These are phyloP conservation scores for Emericellopsis cladophorae DNA, from an alignment of 2,329 filamentous ascomycete species.

Conservation along the genomic window DNA sequence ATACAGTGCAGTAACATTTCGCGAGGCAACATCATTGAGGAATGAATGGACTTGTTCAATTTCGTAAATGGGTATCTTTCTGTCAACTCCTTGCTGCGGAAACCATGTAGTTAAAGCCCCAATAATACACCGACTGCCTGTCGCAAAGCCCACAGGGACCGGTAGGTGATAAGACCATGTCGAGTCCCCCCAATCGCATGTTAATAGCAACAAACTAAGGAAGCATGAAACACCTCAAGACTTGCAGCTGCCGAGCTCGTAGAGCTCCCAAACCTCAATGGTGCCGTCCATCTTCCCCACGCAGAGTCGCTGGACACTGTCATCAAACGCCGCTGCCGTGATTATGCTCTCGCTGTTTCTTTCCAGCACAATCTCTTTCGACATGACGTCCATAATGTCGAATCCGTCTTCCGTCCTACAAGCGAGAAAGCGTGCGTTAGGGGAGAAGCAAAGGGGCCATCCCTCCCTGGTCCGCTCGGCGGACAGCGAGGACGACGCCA, in stretches of 20 bases:
- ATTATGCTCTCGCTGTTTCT: constrained; percentile 12
- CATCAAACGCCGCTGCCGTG: constrained; percentile 17
- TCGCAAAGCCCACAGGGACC: too few species aligned
- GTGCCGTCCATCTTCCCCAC: not conserved
- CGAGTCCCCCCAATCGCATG: too few species aligned
- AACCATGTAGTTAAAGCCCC: too few species aligned
- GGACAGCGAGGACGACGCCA: constrained; percentile 22
- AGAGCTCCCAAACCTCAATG: not conserved
- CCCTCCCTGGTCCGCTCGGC: constrained; percentile 20
- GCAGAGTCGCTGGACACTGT: not conserved
- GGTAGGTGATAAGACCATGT: too few species aligned
- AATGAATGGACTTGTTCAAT: too few species aligned
- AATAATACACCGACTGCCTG: too few species aligned
- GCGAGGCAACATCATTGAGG: too few species aligned
- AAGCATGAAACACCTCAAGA: too few species aligned
- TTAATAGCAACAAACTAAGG: too few species aligned
- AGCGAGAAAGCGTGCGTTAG: constrained; percentile 21
- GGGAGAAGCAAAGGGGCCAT: constrained; percentile 26
- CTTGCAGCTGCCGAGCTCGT: not conserved
- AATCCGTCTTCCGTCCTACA: constrained; percentile 27
- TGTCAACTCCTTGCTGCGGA: too few species aligned
- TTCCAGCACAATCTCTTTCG: constrained; percentile 18
- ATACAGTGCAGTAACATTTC: too few species aligned
- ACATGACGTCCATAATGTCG: constrained; percentile 23
- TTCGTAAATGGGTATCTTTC: too few species aligned